Evolutionary conservation across 2,329 filamentous ascomycete species (phyloP), one percentile per base, ranked within the genome.

Genomic region (Penicillium nordicum): DNA sequence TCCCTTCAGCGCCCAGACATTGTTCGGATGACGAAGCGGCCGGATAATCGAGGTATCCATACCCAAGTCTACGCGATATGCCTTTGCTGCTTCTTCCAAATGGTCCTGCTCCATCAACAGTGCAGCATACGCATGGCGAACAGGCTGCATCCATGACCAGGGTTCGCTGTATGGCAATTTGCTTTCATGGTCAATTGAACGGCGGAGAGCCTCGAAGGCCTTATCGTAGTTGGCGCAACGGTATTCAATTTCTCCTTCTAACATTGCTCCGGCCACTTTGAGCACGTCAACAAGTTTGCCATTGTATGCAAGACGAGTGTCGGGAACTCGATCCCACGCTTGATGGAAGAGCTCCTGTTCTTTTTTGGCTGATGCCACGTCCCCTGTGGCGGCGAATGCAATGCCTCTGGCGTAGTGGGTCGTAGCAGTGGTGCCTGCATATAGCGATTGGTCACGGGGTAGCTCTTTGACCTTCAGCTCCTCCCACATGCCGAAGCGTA

Each of bases 61-160:
- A 0, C 86, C 86, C 5, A 88, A 70, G 61, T 88, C 85, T 0
- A 82, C 84, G 7, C 71, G 74, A 61, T 88, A 89, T 0, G 83
- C 77, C 0, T 66, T 72, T 2, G 78, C 71, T 0, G 85, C 85
- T 54, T 86, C 76, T 23, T 80, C 75, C 0, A 81, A 70, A 16
- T 75, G 74, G 0, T 81, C 84, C 64, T 88, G 86, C 66, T 90
- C 88, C 18, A 89, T 75, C 23, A 88, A 68, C 3, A 90, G 74
- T 0, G 87, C 88, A 1, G 84, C 87, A 53, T 86, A 87, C 0
- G 87, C 87, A 67, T 90, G 88, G 1, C 87, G 77, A 0, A 82
- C 82, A 0, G 88, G 88, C 66, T 88, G 85, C 87, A 90, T 89
- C 87, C 88, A 90, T 0, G 85, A 84, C 87, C 87, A 89, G 0